Percentiles rank a stretch among this genome's conserved stretches.
phyloP scores from a whole-genome alignment of 2,329 filamentous ascomycete genomes.

The Microdochium nivale region DNA sequence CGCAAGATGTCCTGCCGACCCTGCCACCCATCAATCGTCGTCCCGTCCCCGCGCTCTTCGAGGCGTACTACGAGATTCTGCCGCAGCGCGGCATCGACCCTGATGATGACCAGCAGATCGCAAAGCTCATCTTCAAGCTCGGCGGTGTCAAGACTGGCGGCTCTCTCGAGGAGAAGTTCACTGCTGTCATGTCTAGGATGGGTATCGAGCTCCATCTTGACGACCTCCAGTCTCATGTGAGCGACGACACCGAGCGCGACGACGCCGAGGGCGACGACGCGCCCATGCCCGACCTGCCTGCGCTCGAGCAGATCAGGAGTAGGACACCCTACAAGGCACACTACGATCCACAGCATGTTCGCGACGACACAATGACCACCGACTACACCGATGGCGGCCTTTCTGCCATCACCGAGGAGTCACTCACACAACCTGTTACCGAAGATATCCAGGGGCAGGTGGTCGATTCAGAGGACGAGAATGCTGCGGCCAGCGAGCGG shows the following conservation, averaged over 20 bases:
- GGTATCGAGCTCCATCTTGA: background rate
- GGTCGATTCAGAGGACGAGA: background rate
- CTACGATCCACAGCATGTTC: background rate
- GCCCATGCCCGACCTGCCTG: background rate
- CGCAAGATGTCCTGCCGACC: slow-evolving; percentile 53
- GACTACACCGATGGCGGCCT: background rate
- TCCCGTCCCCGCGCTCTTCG: slow-evolving; percentile 71
- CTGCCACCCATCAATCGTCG: slow-evolving; percentile 53
- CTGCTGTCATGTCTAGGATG: slow-evolving; percentile 42
- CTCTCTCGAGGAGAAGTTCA: slow-evolving; percentile 61
- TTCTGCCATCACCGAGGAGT: background rate
- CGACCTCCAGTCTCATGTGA: background rate
- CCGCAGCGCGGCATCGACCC: slow-evolving; percentile 59
- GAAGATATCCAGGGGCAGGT: background rate
- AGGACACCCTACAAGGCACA: background rate
- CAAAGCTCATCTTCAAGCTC: slow-evolving; percentile 72
- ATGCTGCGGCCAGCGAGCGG: background rate
- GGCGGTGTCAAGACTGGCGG: slow-evolving; percentile 52
- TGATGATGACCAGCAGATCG: slow-evolving; percentile 67
- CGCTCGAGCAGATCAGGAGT: background rate
- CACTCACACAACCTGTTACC: background rate
- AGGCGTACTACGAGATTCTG: slow-evolving; percentile 72
- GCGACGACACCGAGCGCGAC: background rate
- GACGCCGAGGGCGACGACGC: background rate
- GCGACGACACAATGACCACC: background rate